Base-by-base conservation (phyloP, 1,284 basidiomycete species). In the Melampsora abietis-canadensis region DNA sequence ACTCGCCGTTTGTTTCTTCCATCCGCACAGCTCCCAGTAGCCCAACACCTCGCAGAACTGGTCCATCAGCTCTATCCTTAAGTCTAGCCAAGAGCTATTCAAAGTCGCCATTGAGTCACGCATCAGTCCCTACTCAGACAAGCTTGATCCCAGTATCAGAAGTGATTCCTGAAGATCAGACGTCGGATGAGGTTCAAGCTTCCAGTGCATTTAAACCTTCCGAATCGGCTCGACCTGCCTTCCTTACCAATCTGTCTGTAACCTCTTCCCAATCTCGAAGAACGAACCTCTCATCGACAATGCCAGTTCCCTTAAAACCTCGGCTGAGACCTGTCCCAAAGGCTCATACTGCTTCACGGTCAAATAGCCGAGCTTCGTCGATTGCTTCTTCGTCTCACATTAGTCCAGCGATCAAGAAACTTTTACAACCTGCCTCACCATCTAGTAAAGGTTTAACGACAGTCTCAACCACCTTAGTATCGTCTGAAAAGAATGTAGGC, bases 151-250 rank as follows among this genome's bases (percentile, higher is more conserved):
- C 62, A 40, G 31, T 57, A 10, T 24, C 62, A 10, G 61, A 65
- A 51, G 34, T 21, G 2, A 12, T 21, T 24, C 17, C 21, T 47
- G 62, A 65, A 14, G 62, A 31, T 15, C 27, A 27, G n/a, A n/a
- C 21, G 19, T 31, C 21, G 15, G 46, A 62, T 1, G 31, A 60
- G 24, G n/a, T 57, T 57, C 51, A 57, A 27, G 12, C 60, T 31
- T 21, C 69, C 24, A 46, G 57, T n/a, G 68, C 40, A 70, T 73
- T 73, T 27, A 73, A 73, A 46, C 69, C 69, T 19, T 73, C 69
- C 14, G 69, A 73, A 65, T 73, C 69, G 12, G 69, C 69, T 15
- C 61, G 69, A 37, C 69, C 69, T 15, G 69, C 69, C 8, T 73
- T 73, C 48, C 69, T 73, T 12, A 51, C 69, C 19, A 73, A 62